Conservation (phyloP, 2,329 filamentous ascomycete genomes). For the Fusarium sp. region DNA sequence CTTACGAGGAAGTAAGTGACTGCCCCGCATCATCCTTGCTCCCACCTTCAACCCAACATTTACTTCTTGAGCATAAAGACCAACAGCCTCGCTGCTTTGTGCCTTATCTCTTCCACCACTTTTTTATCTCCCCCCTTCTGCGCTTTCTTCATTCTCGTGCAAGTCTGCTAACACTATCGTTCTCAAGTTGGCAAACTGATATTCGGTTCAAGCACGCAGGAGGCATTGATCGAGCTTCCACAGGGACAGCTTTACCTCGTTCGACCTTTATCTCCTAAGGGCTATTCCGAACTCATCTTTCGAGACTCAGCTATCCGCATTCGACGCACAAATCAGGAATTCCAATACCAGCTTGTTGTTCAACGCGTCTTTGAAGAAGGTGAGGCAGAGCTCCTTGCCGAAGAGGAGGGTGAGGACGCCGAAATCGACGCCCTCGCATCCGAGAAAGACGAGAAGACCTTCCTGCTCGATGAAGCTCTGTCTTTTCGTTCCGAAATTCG, state of each 20-base stretch:
- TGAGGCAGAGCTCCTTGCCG: slow-evolving; percentile 89
- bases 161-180: slow-evolving; percentile 24
- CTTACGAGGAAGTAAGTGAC: slow-evolving; percentile 53
- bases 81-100: slow-evolving; percentile 11
- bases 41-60: slow-evolving; percentile 25
- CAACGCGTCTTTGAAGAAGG: slow-evolving; percentile 98
- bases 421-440: slow-evolving; percentile 77
- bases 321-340: slow-evolving; percentile 91
- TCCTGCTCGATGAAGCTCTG: slow-evolving; percentile 91
- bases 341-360: slow-evolving; percentile 96
- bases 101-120: background rate
- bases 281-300: slow-evolving; percentile 98
- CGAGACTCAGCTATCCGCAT: slow-evolving; percentile 95
- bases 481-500: slow-evolving; percentile 88
- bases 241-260: slow-evolving; percentile 98
- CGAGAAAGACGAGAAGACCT: slow-evolving; percentile 97
- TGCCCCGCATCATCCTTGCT: slow-evolving; percentile 39
- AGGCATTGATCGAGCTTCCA: slow-evolving; percentile 92
- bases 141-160: background rate
- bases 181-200: slow-evolving; percentile 86
- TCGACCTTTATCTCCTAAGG: slow-evolving; percentile 92
- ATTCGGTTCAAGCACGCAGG: slow-evolving; percentile 87
- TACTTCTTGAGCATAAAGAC: slow-evolving; percentile 13
- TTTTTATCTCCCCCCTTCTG: background rate
- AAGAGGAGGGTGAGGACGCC: slow-evolving; percentile 88